Conservation (phyloP, 2,329 filamentous ascomycete genomes). For the Periconia sp. region DNA sequence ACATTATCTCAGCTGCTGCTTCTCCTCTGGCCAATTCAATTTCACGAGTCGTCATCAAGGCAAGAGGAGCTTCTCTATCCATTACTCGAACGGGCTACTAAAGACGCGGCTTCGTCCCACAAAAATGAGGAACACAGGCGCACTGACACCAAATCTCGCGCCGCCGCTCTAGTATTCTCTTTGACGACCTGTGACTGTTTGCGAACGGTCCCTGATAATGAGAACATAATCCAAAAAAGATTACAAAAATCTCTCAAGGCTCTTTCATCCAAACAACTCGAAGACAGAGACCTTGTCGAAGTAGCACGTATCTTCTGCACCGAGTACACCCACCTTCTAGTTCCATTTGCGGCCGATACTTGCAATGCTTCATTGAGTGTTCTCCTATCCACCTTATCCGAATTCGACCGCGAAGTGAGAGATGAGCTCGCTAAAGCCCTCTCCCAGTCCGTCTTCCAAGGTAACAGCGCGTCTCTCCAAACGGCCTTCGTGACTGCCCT, state of each 20-base stretch:
- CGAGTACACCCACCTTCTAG: constrained; percentile 31
- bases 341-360: constrained; percentile 20
- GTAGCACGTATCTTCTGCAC: constrained; percentile 35
- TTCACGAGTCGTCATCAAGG: constrained; percentile 31
- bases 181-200: constrained; percentile 33
- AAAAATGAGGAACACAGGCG: constrained; percentile 12
- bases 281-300: constrained; percentile 17
- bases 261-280: constrained; percentile 20
- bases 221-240: constrained; percentile 23
- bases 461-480: constrained; percentile 23
- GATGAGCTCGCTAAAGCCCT: constrained; percentile 23
- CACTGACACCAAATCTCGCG: constrained; percentile 23
- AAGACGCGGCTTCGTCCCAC: constrained; percentile 22
- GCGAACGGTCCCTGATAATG: constrained; percentile 26
- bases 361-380: constrained; percentile 21
- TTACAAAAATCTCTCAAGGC: constrained; percentile 30
- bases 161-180: constrained; percentile 34
- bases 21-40: constrained; percentile 37
- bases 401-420: constrained; percentile 9
- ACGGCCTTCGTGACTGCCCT: constrained; percentile 27
- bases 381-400: constrained; percentile 24
- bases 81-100: constrained; percentile 31
- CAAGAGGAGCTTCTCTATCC: constrained; percentile 33
- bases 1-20: constrained; percentile 32
- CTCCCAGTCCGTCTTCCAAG: constrained; percentile 27